Evolutionary conservation across 2,329 filamentous ascomycete species (phyloP).

Genomic region (Ceratocystis lukuohia): DNA sequence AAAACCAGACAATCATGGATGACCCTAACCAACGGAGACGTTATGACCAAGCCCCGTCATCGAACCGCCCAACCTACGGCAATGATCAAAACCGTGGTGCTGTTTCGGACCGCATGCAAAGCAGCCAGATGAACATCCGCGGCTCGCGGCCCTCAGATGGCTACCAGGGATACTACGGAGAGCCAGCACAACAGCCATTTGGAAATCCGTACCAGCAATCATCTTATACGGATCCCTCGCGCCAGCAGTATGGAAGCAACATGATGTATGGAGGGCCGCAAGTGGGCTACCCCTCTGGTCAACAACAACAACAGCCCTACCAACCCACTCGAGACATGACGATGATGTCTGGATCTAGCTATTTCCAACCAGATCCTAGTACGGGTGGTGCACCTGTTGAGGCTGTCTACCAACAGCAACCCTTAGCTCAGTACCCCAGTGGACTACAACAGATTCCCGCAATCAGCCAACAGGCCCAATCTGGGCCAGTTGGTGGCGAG

Average conservation of each 20-base stretch:
- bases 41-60: constrained; percentile 6
- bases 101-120: constrained; percentile 7
- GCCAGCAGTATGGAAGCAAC: not conserved
- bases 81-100: not conserved
- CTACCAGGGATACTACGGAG: constrained; percentile 5
- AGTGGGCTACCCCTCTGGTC: constrained; percentile 1
- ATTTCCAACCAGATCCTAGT: constrained; percentile 7
- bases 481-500: constrained; percentile 4
- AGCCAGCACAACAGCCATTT: not conserved
- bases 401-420: constrained; percentile 2
- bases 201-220: constrained; percentile 7
- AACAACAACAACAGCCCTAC: constrained; percentile 3
- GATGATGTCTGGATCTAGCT: constrained; percentile 2
- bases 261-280: constrained; percentile 4
- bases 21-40: constrained; percentile 12
- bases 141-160: constrained; percentile 1
- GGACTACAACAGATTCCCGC: not conserved
- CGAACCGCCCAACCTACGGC: constrained; percentile 1
- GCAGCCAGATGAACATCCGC: not conserved
- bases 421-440: constrained; percentile 2
- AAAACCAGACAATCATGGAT: not conserved
- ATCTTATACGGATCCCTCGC: constrained; percentile 5
- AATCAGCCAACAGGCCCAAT: not conserved
- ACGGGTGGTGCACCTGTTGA: not conserved
- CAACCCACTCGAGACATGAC: constrained; percentile 4